Evolutionary conservation across 1,284 basidiomycete species (phyloP).

Genomic region (Pseudozyma sp.): DNA sequence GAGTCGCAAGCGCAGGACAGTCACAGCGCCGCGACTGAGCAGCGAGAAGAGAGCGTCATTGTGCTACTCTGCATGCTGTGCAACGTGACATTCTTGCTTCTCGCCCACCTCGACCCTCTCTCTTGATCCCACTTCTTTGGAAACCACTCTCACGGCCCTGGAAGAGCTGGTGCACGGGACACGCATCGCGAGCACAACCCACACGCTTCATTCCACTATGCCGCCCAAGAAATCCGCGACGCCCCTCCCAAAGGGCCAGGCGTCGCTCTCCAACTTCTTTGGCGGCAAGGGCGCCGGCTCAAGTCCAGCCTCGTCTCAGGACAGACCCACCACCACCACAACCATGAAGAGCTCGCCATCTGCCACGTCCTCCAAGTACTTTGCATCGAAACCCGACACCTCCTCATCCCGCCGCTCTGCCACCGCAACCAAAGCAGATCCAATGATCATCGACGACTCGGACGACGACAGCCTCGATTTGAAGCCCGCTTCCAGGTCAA

Average conservation of each 20-base stretch:
- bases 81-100: too few relatives aligned
- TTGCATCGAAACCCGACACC: conserved; percentile 12
- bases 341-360: conserved; percentile 7
- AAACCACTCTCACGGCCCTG: background rate
- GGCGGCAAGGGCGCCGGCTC: conserved; percentile 25
- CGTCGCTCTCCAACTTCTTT: conserved; percentile 55
- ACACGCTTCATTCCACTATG: conserved; percentile 8
- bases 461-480: conserved; percentile 21
- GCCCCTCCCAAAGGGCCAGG: conserved; percentile 48
- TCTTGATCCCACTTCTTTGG: background rate
- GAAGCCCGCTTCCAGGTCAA: conserved; percentile 13
- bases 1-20: background rate
- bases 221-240: conserved; percentile 40
- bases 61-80: too few relatives aligned
- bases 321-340: conserved; percentile 12
- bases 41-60: too few relatives aligned
- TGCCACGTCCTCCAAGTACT: conserved; percentile 35
- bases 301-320: conserved; percentile 36
- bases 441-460: conserved; percentile 45
- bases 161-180: background rate
- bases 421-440: conserved; percentile 36
- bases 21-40: background rate
- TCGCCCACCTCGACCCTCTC: background rate
- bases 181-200: background rate
- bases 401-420: conserved; percentile 15